Base-by-base conservation (phyloP, 306 rosid species). In the Begonia loranthoides region DNA sequence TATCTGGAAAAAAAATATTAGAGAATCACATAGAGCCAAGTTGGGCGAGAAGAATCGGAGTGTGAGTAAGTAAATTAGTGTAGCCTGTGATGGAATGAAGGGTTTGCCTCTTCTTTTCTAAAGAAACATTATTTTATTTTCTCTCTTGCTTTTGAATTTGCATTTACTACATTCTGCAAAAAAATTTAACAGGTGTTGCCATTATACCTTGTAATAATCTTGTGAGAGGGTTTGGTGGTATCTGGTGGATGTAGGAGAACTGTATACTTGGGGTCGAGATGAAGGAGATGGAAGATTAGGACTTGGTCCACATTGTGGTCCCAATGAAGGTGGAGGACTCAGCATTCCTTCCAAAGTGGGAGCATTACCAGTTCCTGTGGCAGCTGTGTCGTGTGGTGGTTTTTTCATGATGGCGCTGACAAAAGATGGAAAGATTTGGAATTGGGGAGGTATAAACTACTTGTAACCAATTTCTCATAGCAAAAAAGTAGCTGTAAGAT, bases 251-350 rank as follows among this genome's bases (percentile, higher is more conserved):
- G 41, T 54, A 90, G 97, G 97, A 28, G 92, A 82, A 66, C 75
- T 90, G 56, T 85, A 82, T 72, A 76, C 74, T 19, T 90, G 97
- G 95, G 97, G 97, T 53, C 80, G 97, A 66, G 97, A 90, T 56
- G 95, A 85, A 76, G 95, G 89, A 45, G 95, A 90, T 53, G 97
- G 97, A 41, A 78, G 95, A 63, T 85, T 90, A 70, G 97, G 95
- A 50, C 87, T 90, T 59, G 97, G 97, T 72, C 94, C 94, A 51
- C 76, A 71, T 60, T 71, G 83, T 28, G 99, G 95, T 54, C 94
- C 95, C 60, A 79, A 82, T 65, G 92, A 86, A 39, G 87, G 83
- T 28, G 99, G 95, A 41, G 94, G 99, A 41, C 77, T 78, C 63
- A 80, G 95, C 64, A 69, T 70, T 62, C 94, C 95, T 55, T 78